Conservation (phyloP, 176 grass and related monocot genomes). For the Rhynchospora tenuis region DNA sequence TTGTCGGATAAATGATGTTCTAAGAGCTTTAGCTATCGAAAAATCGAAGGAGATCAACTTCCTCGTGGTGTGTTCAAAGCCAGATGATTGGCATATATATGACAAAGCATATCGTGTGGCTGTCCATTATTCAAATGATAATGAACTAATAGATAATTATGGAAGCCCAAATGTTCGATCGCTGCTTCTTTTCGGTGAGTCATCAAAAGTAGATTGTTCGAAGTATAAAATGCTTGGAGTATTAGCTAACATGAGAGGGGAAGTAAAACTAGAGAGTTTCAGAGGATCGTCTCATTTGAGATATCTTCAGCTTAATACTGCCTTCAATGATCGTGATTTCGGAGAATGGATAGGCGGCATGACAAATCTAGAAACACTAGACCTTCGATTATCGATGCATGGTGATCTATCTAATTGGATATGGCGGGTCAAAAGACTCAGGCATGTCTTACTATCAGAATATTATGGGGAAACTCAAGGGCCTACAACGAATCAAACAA, state of each 20-base stretch:
- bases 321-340: neutral
- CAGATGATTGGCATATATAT: neutral
- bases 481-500: too few species aligned
- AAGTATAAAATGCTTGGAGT: neutral
- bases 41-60: slow-evolving; percentile 1
- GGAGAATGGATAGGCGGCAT: neutral
- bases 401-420: neutral
- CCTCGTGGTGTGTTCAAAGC: neutral
- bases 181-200: neutral
- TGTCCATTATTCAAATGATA: neutral
- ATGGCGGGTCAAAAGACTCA: neutral
- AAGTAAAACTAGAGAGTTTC: too few species aligned
- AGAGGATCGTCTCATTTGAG: neutral
- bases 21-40: neutral
- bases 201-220: neutral
- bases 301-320: neutral
- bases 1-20: neutral
- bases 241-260: neutral
- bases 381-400: too few species aligned
- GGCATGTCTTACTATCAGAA: neutral
- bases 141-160: neutral
- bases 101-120: neutral
- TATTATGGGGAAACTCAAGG: too few species aligned
- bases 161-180: neutral
- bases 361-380: too few species aligned